phyloP scores from a whole-genome alignment of 768 basidiomycete genomes.

The Termitomyces heimii region DNA sequence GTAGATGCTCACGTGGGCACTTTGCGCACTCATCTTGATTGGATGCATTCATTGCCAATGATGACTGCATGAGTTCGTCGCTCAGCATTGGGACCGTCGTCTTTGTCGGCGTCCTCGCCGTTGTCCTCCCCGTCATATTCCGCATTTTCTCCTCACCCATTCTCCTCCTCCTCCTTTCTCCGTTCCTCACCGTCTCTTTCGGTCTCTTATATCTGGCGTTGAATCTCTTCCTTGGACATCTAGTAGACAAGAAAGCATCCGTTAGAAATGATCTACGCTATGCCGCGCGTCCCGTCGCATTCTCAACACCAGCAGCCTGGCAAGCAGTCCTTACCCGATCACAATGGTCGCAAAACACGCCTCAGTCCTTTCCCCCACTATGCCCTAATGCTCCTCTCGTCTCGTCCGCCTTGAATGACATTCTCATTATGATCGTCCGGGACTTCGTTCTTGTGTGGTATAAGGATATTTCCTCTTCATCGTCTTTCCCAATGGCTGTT shows the following conservation, averaged over 20 bases:
- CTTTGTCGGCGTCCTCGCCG: constrained; percentile 49
- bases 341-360: constrained; percentile 78
- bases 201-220: constrained; percentile 45
- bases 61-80: constrained; percentile 25
- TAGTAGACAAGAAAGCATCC: constrained; percentile 43
- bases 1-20: constrained; percentile 9
- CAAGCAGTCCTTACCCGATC: constrained; percentile 83
- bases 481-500: constrained; percentile 84
- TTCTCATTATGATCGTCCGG: constrained; percentile 73
- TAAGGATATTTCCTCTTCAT: constrained; percentile 74
- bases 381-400: constrained; percentile 58
- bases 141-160: constrained; percentile 65
- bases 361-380: constrained; percentile 62
- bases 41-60: constrained; percentile 6
- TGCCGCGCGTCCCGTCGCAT: constrained; percentile 71
- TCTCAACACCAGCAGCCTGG: constrained; percentile 94
- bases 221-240: constrained; percentile 50
- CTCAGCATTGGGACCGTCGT: constrained; percentile 49
- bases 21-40: background rate
- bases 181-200: constrained; percentile 45
- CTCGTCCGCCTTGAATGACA: constrained; percentile 70
- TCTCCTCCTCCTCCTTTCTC: constrained; percentile 56
- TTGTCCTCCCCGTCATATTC: constrained; percentile 47
- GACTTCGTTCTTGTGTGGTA: constrained; percentile 95
- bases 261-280: constrained; percentile 34